Evolutionary conservation across 2,329 filamentous ascomycete species (phyloP), one percentile per base, ranked within the genome.

Genomic region (Calonectria leucothoes): DNA sequence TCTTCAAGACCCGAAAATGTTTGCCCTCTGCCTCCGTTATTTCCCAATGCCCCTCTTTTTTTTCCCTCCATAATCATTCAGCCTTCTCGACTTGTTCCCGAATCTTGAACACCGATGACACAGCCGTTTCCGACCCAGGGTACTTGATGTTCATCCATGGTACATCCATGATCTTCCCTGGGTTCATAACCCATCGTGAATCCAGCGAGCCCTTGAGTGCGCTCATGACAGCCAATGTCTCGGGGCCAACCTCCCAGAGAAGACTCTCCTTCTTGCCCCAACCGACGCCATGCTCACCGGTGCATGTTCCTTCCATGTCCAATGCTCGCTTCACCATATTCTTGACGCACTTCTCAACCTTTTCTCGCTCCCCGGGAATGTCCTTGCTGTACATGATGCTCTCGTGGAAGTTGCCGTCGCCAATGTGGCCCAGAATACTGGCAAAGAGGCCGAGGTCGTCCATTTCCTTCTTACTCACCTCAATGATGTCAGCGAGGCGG

Each of bases 371-470:
- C 31, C 88, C 91, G 4, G 91, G 89, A 69, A 95, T 88, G 29
- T 88, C 89, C 31, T 90, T 90, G 84, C 97, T 91, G 83, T 98
- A 98, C 85, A 98, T 93, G 84, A 98, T 97, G 82, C 93, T 94
- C 82, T 96, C 93, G 83, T 98, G 96, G 86, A 98, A 98, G 84
- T 98, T 98, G 45, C 96, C 96, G 81, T 98, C 96, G 15, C 96
- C 96, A 70, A 98, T 93, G 81, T 98, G 96, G 4, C 96, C 96
- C 5, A 98, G 87, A 33, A 98, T 94, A 80, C 94, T 95, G 1
- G 95, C 95, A 82, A 98, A 98, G 2, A 98, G 86, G 0, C 95
- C 95, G 14, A 98, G 88, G 15, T 95, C 92, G 80, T 96, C 94
- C 89, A 98, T 93, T 81, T 98, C 95, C 82, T 94, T 94, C 86